Evolutionary conservation across 805 yeast genomes (phyloP), one percentile per base, ranked within the genome.

Genomic region (Candida palmyrensis): DNA sequence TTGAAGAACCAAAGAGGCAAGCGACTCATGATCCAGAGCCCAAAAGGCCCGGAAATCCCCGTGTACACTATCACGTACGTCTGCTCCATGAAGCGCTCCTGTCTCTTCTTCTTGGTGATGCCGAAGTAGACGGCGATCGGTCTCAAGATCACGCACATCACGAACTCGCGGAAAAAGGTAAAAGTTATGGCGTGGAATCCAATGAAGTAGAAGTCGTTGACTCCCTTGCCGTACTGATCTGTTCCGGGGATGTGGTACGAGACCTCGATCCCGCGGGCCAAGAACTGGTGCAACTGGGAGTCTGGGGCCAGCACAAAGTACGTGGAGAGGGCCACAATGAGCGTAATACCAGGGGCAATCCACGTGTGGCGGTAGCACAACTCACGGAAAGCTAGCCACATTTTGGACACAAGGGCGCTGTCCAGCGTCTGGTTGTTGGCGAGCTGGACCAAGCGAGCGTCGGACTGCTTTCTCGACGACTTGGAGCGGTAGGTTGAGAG

Each of bases 61-160:
- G 81, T 88, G 61, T 92, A 92, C 39, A 85, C 55, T 47, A 87
- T 71, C 2, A 90, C 75, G 54, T 90, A 92, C 6, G 88, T 72
- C 65, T 92, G 99, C 59, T 92, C 99, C 80, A 86, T 77, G 59
- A 90, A 88, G 56, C 99, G 75, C 40, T 73, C 75, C 27, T 77
- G 56, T 57, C 85, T 89, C 14, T 68, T 67, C 38, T 68, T 71
- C 35, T 61, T 62, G 25, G 44, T 64, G 24, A 86, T 50, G 1
- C 86, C 86, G 27, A 56, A 64, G 22, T 39, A 36, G 7, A 20
- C 25, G 2, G 96, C 90, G 22, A 85, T 40, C 6, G 97, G 97
- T 46, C 69, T 70, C 38, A 92, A 73, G 1, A 87, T 48, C 21
- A 75, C 66, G 55, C 88, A 89, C 97, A 92, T 88, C 43, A 77